Evolutionary conservation across 2,329 filamentous ascomycete species (phyloP).

Genomic region (Diaporthe sp.): DNA sequence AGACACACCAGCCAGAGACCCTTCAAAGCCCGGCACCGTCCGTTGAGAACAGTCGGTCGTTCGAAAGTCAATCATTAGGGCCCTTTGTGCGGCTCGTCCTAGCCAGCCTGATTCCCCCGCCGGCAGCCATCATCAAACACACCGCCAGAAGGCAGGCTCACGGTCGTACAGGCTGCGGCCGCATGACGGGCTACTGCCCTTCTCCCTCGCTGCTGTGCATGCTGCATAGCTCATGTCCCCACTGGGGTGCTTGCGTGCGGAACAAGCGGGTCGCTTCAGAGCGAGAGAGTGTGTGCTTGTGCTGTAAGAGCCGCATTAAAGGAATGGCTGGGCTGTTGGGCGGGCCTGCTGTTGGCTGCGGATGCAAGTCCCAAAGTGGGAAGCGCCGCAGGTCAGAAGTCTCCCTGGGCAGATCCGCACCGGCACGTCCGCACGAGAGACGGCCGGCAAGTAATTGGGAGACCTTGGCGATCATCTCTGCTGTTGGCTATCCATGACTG

Average conservation of each 20-base stretch:
- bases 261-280: slow-evolving; percentile 5
- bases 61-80: not conserved
- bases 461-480: not conserved
- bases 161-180: slow-evolving; percentile 27
- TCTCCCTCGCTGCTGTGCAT: not conserved
- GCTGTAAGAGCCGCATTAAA: slow-evolving; percentile 35
- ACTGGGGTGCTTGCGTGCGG: slow-evolving; percentile 18
- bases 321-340: slow-evolving; percentile 28
- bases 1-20: not conserved
- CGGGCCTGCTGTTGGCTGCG: not conserved
- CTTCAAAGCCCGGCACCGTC: slow-evolving; percentile 12
- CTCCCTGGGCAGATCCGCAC: not conserved
- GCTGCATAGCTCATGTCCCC: slow-evolving; percentile 7
- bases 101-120: not conserved
- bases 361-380: slow-evolving; percentile 5
- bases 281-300: not conserved
- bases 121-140: slow-evolving; percentile 25
- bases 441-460: not conserved
- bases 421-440: not conserved
- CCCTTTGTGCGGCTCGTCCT: slow-evolving; percentile 7
- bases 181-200: slow-evolving; percentile 24
- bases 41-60: not conserved
- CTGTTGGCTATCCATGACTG: not conserved
- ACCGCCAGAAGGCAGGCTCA: slow-evolving; percentile 29
- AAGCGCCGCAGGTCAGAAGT: not conserved